Percentiles rank a stretch among this genome's conserved stretches.
Evolutionary conservation across 2,329 filamentous ascomycete genomes (phyloP).

Genomic region (Salinomyces thailandicus): DNA sequence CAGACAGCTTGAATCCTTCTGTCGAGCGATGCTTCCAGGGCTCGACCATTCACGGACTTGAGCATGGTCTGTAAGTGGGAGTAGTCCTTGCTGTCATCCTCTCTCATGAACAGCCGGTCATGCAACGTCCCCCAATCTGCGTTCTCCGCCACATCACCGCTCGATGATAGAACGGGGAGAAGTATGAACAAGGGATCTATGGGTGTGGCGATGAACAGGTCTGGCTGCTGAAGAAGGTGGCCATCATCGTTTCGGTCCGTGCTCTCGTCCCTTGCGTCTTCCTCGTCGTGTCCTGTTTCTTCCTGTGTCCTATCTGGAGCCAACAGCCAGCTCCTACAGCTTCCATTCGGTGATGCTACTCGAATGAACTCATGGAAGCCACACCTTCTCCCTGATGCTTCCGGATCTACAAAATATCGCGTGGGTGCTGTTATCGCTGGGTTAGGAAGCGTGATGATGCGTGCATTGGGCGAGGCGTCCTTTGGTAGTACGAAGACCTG

Average conservation of each 20-base stretch:
- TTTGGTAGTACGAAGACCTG: constrained; percentile 50
- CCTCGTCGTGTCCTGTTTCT: constrained; percentile 2
- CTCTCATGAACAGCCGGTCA: constrained; percentile 41
- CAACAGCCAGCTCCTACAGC: constrained; percentile 47
- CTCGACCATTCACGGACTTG: constrained; percentile 19
- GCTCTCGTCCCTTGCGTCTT: constrained; percentile 1
- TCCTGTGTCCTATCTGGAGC: constrained; percentile 20
- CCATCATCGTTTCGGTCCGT: constrained; percentile 24
- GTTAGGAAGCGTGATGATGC: constrained; percentile 46
- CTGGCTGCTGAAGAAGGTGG: constrained; percentile 54
- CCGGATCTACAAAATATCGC: constrained; percentile 51
- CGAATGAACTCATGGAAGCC: constrained; percentile 54
- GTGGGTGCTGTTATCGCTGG: constrained; percentile 39
- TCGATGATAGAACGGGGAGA: constrained; percentile 53
- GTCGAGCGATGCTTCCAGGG: constrained; percentile 36
- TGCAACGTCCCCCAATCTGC: constrained; percentile 38
- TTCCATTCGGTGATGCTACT: constrained; percentile 41
- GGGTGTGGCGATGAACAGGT: constrained; percentile 73
- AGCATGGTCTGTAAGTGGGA: constrained; percentile 50
- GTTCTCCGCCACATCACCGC: constrained; percentile 6
- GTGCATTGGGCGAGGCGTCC: constrained; percentile 40
- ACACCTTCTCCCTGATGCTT: no score
- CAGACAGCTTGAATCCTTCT: constrained; percentile 58
- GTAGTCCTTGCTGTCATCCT: constrained; percentile 32
- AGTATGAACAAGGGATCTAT: constrained; percentile 79